phyloP scores from a whole-genome alignment of 129 eudicot species.

The Flaveria linearis region DNA sequence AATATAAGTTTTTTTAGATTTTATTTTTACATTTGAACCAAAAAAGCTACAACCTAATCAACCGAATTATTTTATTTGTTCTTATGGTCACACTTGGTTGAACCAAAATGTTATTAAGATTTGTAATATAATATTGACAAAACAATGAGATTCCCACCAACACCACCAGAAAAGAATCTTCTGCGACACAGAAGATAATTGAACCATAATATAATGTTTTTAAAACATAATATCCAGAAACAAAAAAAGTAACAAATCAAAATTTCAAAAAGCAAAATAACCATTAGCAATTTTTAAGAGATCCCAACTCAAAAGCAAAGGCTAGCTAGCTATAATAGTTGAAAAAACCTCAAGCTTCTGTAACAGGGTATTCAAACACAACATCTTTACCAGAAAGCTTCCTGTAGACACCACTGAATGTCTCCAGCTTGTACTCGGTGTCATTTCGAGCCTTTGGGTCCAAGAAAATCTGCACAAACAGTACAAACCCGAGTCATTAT shows the following conservation, averaged over 20 bases:
- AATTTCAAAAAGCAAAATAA: constrained; percentile 9
- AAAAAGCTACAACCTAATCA: no score
- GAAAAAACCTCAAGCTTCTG: constrained; percentile 44
- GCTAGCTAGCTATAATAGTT: constrained; percentile 12
- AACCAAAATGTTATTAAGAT: background rate
- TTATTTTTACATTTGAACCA: no score
- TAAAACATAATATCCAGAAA: background rate
- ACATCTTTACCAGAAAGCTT: constrained; percentile 85
- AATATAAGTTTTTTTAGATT: no score
- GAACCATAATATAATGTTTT: background rate
- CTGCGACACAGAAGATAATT: background rate
- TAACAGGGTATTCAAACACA: constrained; percentile 62
- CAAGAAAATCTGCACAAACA: constrained; percentile 53
- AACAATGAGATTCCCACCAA: background rate
- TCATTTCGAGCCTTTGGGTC: constrained; percentile 78
- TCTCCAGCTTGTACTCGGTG: constrained; percentile 85
- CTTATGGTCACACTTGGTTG: background rate
- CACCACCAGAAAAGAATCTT: background rate
- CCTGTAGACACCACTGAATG: constrained; percentile 74
- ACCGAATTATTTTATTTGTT: no score
- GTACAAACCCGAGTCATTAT: background rate
- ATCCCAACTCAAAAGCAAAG: constrained; percentile 25
- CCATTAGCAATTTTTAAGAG: constrained; percentile 23
- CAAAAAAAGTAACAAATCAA: background rate
- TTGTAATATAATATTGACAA: background rate